Evolutionary conservation across 2,329 filamentous ascomycete genomes (phyloP).

Genomic region (Penicillium rolfsii): DNA sequence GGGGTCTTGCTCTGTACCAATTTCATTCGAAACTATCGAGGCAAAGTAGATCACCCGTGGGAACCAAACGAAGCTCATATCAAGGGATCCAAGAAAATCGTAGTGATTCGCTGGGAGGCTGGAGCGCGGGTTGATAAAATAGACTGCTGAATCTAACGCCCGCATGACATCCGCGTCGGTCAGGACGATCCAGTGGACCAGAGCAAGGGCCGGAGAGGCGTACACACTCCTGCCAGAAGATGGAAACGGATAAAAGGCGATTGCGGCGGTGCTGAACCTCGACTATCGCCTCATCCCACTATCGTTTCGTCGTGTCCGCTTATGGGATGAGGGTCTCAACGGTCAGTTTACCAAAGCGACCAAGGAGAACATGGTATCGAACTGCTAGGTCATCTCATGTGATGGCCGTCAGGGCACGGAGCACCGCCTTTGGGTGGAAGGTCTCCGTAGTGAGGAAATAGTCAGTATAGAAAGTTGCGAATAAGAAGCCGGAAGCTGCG

Average conservation of each 20-base stretch:
- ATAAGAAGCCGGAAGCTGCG: slow-evolving; percentile 15
- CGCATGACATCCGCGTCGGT: slow-evolving; percentile 37
- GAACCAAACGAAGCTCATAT: background rate
- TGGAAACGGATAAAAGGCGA: slow-evolving; percentile 11
- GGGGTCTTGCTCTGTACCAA: background rate
- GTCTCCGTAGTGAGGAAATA: slow-evolving; percentile 5
- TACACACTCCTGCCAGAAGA: background rate
- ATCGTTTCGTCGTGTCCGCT: slow-evolving; percentile 21
- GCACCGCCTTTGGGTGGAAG: slow-evolving; percentile 14
- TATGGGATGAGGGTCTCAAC: slow-evolving; percentile 17
- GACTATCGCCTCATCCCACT: slow-evolving; percentile 5
- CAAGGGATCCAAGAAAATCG: slow-evolving; percentile 13
- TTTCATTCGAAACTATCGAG: slow-evolving; percentile 6
- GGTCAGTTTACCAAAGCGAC: slow-evolving; percentile 23
- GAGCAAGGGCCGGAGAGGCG: background rate
- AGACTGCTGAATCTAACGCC: slow-evolving; percentile 40
- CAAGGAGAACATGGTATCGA: slow-evolving; percentile 23
- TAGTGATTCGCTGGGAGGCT: slow-evolving; percentile 31
- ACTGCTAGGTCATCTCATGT: slow-evolving; percentile 18
- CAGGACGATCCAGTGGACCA: slow-evolving; percentile 29
- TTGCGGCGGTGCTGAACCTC: slow-evolving; percentile 25
- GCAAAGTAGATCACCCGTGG: slow-evolving; percentile 27
- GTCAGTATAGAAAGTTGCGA: slow-evolving; percentile 10
- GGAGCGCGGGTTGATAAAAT: slow-evolving; percentile 36
- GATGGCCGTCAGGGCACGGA: slow-evolving; percentile 18